These are phyloP conservation scores for Penicillium cosmopolitanum DNA, from an alignment of 495 filamentous ascomycete species.

Conservation along the genomic window DNA sequence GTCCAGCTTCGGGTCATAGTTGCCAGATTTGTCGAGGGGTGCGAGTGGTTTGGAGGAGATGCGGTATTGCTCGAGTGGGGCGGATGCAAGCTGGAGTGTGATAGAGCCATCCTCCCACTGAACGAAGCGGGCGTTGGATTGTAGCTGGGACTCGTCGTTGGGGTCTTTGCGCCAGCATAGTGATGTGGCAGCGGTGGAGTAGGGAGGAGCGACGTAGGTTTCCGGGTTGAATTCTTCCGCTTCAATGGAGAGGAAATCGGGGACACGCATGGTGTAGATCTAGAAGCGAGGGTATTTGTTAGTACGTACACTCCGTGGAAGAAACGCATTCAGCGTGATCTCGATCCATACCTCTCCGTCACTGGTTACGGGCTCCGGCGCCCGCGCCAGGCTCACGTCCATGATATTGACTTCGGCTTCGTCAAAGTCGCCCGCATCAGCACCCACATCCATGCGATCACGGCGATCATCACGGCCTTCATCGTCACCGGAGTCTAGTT, in stretches of 20 bases:
- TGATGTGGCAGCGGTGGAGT: constrained; percentile 66
- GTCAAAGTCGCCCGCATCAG: constrained; percentile 52
- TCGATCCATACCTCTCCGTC: constrained; percentile 59
- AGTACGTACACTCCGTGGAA: neutral
- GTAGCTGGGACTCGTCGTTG: constrained; percentile 58
- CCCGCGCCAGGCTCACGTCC: constrained; percentile 63
- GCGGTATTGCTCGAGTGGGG: constrained; percentile 78
- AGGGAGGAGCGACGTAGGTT: constrained; percentile 71
- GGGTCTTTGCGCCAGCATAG: constrained; percentile 73
- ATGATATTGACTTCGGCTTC: constrained; percentile 53
- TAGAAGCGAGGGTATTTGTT: constrained; percentile 32
- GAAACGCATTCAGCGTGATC: too few relatives aligned
- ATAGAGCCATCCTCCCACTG: constrained; percentile 85
- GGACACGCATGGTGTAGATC: constrained; percentile 79
- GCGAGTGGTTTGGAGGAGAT: constrained; percentile 76
- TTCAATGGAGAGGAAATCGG: constrained; percentile 76
- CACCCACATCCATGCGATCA: constrained; percentile 52
- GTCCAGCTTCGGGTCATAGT: constrained; percentile 71
- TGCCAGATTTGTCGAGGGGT: constrained; percentile 60
- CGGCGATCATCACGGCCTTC: constrained; percentile 57
- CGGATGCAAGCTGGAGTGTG: constrained; percentile 74
- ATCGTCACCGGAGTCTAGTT: constrained; percentile 82
- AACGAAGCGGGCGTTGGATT: constrained; percentile 77
- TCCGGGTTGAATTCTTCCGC: constrained; percentile 73
- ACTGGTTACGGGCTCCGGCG: constrained; percentile 70